Percentiles rank a stretch among this genome's conserved stretches.
Conservation (phyloP, 2,329 filamentous ascomycete genomes). For the Mariannaea sp. region DNA sequence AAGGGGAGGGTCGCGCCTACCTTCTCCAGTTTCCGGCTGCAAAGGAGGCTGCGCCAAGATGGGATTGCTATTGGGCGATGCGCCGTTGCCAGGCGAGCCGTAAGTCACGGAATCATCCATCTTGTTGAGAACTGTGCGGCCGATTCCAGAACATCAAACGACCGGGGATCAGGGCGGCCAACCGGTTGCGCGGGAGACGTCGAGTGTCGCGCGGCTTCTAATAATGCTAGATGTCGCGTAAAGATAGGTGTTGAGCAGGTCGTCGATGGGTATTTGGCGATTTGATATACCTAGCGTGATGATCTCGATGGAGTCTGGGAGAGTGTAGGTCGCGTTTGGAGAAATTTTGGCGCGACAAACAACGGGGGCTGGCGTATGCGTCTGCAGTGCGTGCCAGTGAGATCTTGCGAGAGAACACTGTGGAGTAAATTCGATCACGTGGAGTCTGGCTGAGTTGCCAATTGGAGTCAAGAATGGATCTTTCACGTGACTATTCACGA, state of each 20-base stretch:
- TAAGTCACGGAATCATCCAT: slow-evolving; percentile 66
- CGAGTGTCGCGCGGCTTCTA: slow-evolving; percentile 19
- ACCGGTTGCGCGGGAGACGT: slow-evolving; percentile 20
- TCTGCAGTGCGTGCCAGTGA: slow-evolving; percentile 8
- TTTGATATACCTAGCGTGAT: slow-evolving; percentile 32
- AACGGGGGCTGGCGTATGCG: slow-evolving; percentile 24
- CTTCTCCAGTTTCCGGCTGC: slow-evolving; percentile 54
- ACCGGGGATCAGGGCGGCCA: slow-evolving; percentile 20
- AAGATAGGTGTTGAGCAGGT: slow-evolving; percentile 12
- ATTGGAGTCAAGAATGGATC: too few relatives aligned
- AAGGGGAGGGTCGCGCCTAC: slow-evolving; percentile 42
- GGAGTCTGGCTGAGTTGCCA: background rate
- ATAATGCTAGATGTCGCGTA: slow-evolving; percentile 8
- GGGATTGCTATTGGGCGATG: slow-evolving; percentile 61
- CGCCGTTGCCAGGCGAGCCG: slow-evolving; percentile 61
- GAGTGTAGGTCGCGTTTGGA: slow-evolving; percentile 42
- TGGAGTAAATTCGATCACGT: background rate
- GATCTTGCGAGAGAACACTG: background rate
- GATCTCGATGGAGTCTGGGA: slow-evolving; percentile 38
- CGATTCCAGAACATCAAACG: slow-evolving; percentile 15
- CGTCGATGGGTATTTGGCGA: slow-evolving; percentile 18
- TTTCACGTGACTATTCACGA: background rate
- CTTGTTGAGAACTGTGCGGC: slow-evolving; percentile 31
- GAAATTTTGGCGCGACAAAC: slow-evolving; percentile 47
- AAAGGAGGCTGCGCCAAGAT: slow-evolving; percentile 60